phyloP scores from a whole-genome alignment of 768 basidiomycete species.

The Strobilomyces confusus region DNA sequence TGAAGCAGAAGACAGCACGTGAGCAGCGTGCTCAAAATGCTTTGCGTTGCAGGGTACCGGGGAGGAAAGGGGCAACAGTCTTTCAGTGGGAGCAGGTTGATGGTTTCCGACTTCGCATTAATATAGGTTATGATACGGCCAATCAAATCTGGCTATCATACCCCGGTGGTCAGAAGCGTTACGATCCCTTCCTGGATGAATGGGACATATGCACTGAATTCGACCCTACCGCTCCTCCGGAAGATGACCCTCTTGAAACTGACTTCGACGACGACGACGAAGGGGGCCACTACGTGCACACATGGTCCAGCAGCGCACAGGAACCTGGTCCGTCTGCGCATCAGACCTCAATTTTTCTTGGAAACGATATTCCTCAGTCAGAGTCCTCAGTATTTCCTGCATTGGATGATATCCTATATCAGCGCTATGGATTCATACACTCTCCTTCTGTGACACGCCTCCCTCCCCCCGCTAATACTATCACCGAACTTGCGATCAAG shows the following conservation, averaged over 20 bases:
- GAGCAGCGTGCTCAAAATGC: not conserved
- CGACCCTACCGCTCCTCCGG: not conserved
- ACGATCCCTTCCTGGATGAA: not conserved
- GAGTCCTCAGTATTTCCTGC: not conserved
- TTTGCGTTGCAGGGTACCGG: too few species aligned
- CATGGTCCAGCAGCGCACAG: too few species aligned
- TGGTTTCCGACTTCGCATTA: not conserved
- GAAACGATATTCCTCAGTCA: too few species aligned
- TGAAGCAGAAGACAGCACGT: not conserved
- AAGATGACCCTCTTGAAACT: not conserved
- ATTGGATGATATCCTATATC: not conserved
- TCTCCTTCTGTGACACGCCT: not conserved
- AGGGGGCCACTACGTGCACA: not conserved
- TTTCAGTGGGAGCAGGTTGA: not conserved
- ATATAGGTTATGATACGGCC: not conserved
- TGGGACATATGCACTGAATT: not conserved
- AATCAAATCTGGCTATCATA: not conserved
- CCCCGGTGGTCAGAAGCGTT: not conserved
- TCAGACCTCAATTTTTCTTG: not conserved
- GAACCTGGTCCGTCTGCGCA: not conserved
- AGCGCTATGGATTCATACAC: not conserved
- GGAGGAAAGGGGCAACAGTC: not conserved
- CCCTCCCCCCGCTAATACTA: not conserved
- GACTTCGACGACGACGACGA: not conserved
- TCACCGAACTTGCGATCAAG: not conserved